Evolutionary conservation across 805 yeast genomes (phyloP).

Genomic region (Yarrowia divulgata): DNA sequence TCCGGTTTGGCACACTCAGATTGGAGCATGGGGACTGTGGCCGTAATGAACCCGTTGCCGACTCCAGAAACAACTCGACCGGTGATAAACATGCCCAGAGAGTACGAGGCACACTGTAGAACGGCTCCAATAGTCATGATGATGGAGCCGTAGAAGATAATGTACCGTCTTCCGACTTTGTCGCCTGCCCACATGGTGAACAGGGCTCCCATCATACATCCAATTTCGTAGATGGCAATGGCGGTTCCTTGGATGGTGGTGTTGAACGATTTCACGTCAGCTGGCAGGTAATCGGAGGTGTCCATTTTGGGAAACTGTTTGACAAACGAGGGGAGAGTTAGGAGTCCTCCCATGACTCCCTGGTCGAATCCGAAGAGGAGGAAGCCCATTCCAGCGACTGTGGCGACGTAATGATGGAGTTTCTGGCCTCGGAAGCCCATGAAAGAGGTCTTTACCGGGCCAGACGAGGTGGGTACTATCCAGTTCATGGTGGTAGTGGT

Average conservation of each 20-base stretch:
- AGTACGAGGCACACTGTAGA: constrained; percentile 18
- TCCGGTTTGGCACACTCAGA: constrained; percentile 21
- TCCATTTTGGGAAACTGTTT: constrained; percentile 27
- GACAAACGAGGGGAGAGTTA: constrained; percentile 8
- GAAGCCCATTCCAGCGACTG: constrained; percentile 46
- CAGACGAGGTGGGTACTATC: background rate
- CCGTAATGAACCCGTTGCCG: constrained; percentile 12
- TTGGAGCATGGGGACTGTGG: constrained; percentile 23
- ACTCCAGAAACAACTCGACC: constrained; percentile 7
- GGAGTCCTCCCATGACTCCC: constrained; percentile 69
- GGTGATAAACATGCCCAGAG: constrained; percentile 21
- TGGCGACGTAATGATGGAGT: constrained; percentile 37
- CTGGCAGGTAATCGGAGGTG: constrained; percentile 3
- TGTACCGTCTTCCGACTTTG: constrained; percentile 55
- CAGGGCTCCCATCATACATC: constrained; percentile 53
- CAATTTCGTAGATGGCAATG: constrained; percentile 58
- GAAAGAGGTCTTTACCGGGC: constrained; percentile 16
- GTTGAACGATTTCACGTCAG: constrained; percentile 20
- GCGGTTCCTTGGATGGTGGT: constrained; percentile 23
- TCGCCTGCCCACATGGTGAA: constrained; percentile 57
- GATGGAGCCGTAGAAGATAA: constrained; percentile 9
- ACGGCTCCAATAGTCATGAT: constrained; percentile 18
- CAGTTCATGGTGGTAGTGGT: constrained; percentile 1
- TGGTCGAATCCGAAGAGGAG: constrained; percentile 71
- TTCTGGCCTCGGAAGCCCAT: constrained; percentile 23